A percentile compares a stretch with the other conserved stretches of the same genome.
Evolutionary conservation across 2,329 filamentous ascomycete species (phyloP).

Genomic region (Alternaria postmessia): DNA sequence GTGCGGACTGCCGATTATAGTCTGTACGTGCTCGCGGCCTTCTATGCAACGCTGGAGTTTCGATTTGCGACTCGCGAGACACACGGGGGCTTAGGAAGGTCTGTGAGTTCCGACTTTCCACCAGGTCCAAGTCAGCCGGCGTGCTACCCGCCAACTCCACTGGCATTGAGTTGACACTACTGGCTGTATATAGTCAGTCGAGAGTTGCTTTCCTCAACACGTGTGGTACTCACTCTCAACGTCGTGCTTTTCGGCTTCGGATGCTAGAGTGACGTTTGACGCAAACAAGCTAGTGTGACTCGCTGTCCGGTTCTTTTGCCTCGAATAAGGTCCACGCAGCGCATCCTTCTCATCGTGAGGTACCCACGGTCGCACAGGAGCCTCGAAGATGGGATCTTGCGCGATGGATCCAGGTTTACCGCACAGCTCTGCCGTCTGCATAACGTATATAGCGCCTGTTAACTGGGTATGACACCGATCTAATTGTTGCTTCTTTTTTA

Average conservation of each 20-base stretch:
- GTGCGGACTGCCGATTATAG: neutral
- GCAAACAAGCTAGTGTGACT: constrained; percentile 33
- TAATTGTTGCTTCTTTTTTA: constrained; percentile 29
- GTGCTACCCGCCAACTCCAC: constrained; percentile 42
- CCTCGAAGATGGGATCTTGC: constrained; percentile 29
- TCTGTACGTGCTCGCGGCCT: constrained; percentile 9
- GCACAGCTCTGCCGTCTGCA: constrained; percentile 39
- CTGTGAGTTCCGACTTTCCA: constrained; percentile 22
- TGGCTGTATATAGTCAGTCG: constrained; percentile 20
- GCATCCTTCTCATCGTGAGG: constrained; percentile 18
- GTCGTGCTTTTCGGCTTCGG: constrained; percentile 19
- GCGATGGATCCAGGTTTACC: constrained; percentile 14
- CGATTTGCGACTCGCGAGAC: neutral
- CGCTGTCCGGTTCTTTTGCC: constrained; percentile 27
- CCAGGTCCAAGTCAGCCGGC: constrained; percentile 29
- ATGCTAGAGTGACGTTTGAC: constrained; percentile 31
- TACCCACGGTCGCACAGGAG: constrained; percentile 34
- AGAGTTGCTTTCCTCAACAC: neutral
- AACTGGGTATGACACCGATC: constrained; percentile 38
- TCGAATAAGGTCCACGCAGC: constrained; percentile 34
- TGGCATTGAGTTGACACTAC: constrained; percentile 26
- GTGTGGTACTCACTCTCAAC: constrained; percentile 24
- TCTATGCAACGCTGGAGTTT: neutral
- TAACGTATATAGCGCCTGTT: constrained; percentile 34
- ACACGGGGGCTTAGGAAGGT: constrained; percentile 6